Base-by-base conservation (phyloP, 208 protist genomes). In the Crithidia sp. region DNA sequence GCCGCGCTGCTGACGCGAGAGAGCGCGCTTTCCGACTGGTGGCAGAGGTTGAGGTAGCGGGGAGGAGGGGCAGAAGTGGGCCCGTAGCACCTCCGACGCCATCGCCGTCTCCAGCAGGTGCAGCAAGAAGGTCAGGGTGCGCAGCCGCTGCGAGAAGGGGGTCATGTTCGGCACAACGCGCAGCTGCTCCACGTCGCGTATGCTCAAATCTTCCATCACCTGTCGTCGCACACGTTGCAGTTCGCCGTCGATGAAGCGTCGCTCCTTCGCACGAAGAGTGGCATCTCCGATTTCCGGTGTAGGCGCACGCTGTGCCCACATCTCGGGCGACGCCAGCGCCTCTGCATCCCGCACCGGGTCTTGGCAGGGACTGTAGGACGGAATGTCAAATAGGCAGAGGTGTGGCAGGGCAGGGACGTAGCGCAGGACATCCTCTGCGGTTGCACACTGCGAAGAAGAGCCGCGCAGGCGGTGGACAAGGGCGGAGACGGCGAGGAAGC, bases 351-450 rank as follows among this genome's bases (percentile, higher is more conserved):
- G 28, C 28, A 75, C 19, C 4, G 74, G 45, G 45, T 67, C 43
- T 37, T 64, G n/a, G 60, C 43, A 64, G 13, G 82, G 82, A 53
- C 62, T 86, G 79, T 89, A 95, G 47, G 88, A 87, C 17, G 88
- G 79, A 17, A 95, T 76, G 64, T 96, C 92, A 82, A 96, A 96
- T 7, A 94, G 62, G 72, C 89, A 96, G 57, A 88, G 87, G 19
- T 57, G 59, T 9, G 92, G 92, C 12, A 96, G 78, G 6, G 81
- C 58, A 9, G 64, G 64, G 17, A 94, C 88, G 70, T 91, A 93
- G 44, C 86, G 79, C 36, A 93, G 77, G 7, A 94, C 77, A 17
- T 91, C 87, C 14, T 72, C 74, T 52, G 74, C 68, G 10, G 81
- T 88, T 6, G 81, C 70, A 45, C 62, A 79, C 7, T 55, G 62